Base-by-base conservation (phyloP, 208 protist genomes). In the Trypanosoma vivax region DNA sequence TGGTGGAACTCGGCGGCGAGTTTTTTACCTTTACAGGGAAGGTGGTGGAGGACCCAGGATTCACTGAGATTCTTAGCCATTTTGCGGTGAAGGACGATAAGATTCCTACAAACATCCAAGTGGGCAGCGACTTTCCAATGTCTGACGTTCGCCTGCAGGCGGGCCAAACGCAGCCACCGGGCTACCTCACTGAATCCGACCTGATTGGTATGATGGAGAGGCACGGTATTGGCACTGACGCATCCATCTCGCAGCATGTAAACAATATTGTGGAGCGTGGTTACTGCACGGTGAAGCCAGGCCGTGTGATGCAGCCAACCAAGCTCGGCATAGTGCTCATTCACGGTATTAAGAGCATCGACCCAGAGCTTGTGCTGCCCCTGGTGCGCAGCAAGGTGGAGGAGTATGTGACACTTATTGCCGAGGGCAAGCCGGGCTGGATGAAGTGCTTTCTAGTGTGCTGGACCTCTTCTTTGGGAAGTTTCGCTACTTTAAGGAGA, bases 231-330 rank as follows among this genome's bases (percentile, higher is more conserved):
- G 97, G 98, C 27, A 99, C 98, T 1, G 98, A 99, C 73, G 98
- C 98, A 2, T 99, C 98, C 11, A 99, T 99, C 57, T 96, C 97
- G 2, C 74, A 95, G 59, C 98, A 99, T 71, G 98, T 99, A 24
- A 78, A 97, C 58, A 99, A 85, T 35, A 94, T 99, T 41, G 69
- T 96, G 27, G 76, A 97, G 41, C 76, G 96, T 29, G 80, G 73
- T 16, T 98, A 98, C 61, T 90, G 82, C 74, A 62, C 61, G 34
- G 84, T 95, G 35, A 71, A 90, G 57, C 59, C 84, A 2, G 85
- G 85, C 2, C 72, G 85, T 49, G 59, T 83, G 16, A 93, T 97
- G 72, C 71, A 95, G 50, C 94, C 96, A 4, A 97, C 93, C 11
- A 91, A 94, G 70, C 76, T 98, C 11, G 95, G 96, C 6, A 83